Evolutionary conservation across 2,329 filamentous ascomycete genomes (phyloP).

Genomic region (Fusarium sororula): DNA sequence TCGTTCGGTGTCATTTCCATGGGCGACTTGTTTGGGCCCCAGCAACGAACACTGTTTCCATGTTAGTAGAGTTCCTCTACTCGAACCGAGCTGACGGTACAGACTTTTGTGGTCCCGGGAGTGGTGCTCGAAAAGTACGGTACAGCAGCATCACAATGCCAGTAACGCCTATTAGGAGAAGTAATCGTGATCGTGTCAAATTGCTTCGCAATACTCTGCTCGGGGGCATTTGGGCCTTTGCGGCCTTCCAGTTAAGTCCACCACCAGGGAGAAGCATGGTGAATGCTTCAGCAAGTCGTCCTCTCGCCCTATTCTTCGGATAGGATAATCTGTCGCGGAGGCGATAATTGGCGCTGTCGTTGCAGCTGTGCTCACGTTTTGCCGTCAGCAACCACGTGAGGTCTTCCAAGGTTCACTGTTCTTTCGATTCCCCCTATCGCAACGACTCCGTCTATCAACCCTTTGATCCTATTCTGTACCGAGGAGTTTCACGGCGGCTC

Average conservation of each 20-base stretch:
- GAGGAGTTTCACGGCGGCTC: neutral
- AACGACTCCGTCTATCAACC: conserved; percentile 4
- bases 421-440: conserved; percentile 1
- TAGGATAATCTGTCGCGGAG: conserved; percentile 18
- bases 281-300: conserved; percentile 42
- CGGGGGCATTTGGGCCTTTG: conserved; percentile 80
- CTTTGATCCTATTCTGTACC: neutral
- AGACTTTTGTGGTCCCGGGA: conserved; percentile 91
- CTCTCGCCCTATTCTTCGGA: conserved; percentile 24
- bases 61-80: conserved; percentile 41
- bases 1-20: conserved; percentile 96
- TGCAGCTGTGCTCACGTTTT: conserved; percentile 7
- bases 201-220: conserved; percentile 76
- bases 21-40: conserved; percentile 92
- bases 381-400: conserved; percentile 16
- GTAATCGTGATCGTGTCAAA: conserved; percentile 79
- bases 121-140: conserved; percentile 82
- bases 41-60: conserved; percentile 87
- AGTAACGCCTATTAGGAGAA: conserved; percentile 76
- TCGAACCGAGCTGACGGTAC: neutral
- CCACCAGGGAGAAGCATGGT: conserved; percentile 89
- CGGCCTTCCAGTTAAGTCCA: conserved; percentile 91
- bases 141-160: conserved; percentile 84
- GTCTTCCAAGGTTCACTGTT: neutral
- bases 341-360: conserved; percentile 7